Evolutionary conservation across 768 basidiomycete species (phyloP).

Genomic region (Collybia nuda): DNA sequence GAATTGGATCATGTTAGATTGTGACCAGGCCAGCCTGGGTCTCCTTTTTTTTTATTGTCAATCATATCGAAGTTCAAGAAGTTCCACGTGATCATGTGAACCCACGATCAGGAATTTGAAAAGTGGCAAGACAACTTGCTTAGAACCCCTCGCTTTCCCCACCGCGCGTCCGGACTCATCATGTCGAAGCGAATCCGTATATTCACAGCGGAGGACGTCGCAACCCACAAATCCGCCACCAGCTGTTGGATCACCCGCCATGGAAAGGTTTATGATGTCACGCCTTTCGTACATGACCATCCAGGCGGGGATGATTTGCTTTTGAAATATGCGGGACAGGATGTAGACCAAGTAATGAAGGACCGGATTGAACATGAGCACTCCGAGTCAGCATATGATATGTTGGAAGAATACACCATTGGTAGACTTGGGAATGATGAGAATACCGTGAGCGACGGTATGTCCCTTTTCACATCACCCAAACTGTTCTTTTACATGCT

Average conservation of each 20-base stretch:
- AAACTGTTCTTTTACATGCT: neutral
- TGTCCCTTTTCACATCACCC: slow-evolving; percentile 19
- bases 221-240: slow-evolving; percentile 49
- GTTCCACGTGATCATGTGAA: slow-evolving; percentile 17
- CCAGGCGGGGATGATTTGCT: slow-evolving; percentile 95
- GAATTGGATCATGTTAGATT: too few species aligned
- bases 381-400: slow-evolving; percentile 87
- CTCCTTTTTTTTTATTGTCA: too few species aligned
- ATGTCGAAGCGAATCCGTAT: slow-evolving; percentile 76
- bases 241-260: slow-evolving; percentile 84
- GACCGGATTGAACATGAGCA: slow-evolving; percentile 83
- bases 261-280: slow-evolving; percentile 90
- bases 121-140: slow-evolving; percentile 11
- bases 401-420: slow-evolving; percentile 86
- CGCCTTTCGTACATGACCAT: slow-evolving; percentile 81
- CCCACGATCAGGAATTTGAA: neutral
- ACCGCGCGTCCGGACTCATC: slow-evolving; percentile 11
- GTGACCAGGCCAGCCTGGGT: too few species aligned
- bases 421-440: slow-evolving; percentile 80
- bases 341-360: slow-evolving; percentile 80
- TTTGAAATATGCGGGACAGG: slow-evolving; percentile 78
- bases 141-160: neutral
- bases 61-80: slow-evolving; percentile 6
- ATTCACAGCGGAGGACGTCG: slow-evolving; percentile 74
- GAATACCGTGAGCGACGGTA: slow-evolving; percentile 77